Base-by-base conservation (phyloP, 2,329 filamentous ascomycete genomes). In the Exophiala oligosperma region DNA sequence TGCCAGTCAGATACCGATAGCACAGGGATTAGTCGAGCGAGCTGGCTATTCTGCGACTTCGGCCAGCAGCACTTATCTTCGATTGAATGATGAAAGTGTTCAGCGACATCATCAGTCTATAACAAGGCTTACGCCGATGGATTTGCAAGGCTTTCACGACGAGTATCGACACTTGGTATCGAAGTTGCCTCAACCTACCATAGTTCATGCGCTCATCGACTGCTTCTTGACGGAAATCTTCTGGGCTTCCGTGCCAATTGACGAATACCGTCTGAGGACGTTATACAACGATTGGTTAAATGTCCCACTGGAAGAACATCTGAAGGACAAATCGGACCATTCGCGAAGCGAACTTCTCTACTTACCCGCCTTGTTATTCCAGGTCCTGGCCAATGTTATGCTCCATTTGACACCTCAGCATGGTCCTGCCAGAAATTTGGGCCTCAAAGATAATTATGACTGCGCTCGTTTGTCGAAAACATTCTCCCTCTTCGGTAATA, bases 321-420 rank as follows among this genome's bases (percentile, higher is more conserved):
- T 43, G 14, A 37, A 38, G 14, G 24, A 41, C 14, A 40, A 26
- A 24, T 17, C 37, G 24, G 32, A 44, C 11, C 26, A 29, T 28
- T 23, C 24, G 3, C 29, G 26, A 24, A 21, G 43, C 29, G 56
- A 54, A 46, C 17, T 59, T 17, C 29, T 44, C n/a, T 24, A 43
- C 17, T 54, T 59, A 28, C 56, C 56, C 6, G 56, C 56, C 21
- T 28, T 59, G n/a, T 43, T 59, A 11, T 59, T 54, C 51, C 35
- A 46, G 28, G 35, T 59, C 11, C 46, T 59, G 24, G 56, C 56
- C 3, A 24, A 29, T 12, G 28, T 48, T 14, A 17, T 59, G n/a
- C 56, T 54, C 8, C 32, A 35, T 35, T 23, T 59, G 14, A 29
- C 51, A 12, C 43, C 47, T 24, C 23, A 49, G 7, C 23, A 40